Evolutionary conservation across 1,139 yeast species (phyloP), one percentile per base, ranked within the genome.

Genomic region (Candida dubliniensis): DNA sequence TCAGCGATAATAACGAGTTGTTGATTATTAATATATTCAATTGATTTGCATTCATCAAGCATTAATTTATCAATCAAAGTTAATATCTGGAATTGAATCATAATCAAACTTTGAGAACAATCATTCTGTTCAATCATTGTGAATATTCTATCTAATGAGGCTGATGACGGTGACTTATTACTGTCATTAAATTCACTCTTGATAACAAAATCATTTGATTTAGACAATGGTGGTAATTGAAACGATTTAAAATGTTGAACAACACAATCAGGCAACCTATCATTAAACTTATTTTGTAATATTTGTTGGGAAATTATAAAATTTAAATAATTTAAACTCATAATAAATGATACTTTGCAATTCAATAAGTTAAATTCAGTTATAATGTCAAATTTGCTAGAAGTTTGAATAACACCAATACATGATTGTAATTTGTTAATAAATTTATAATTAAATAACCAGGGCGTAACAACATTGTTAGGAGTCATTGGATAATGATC

Each of bases 191-290:
- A 4, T 18, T 18, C 23, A 18, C 5, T 18, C 5, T 18, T 18
- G 23, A 18, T 18, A 5, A 49, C 42, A 26, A 56, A 46, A 33
- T 47, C 56, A 34, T 42, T 48, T 9, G 60, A 51, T 43, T 58
- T 64, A 1, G 73, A 54, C 11, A 66, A 46, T 2, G 73, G 73
- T 3, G 74, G 71, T 18, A 65, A 49, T 3, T 46, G 43, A 15
- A 61, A 55, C 3, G 40, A 46, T 4, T 45, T 41, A 41, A 59
- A 61, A 25, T 49, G 52, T 11, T 43, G 36, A 2, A 38, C 24
- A 7, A 60, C 47, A 0, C 53, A 43, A 9, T 43, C 39, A 5
- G 68, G 66, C 14, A 63, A 42, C 1, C 41, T 42, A 13, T 45
- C 48, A 3, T 44, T 41, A 32, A 41, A 48, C 6, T 29, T 6